Percentiles rank a stretch among this genome's conserved stretches.
Evolutionary conservation across 192 early-diverging fungal genomes (phyloP).

Genomic region (Thamnidium elegans): DNA sequence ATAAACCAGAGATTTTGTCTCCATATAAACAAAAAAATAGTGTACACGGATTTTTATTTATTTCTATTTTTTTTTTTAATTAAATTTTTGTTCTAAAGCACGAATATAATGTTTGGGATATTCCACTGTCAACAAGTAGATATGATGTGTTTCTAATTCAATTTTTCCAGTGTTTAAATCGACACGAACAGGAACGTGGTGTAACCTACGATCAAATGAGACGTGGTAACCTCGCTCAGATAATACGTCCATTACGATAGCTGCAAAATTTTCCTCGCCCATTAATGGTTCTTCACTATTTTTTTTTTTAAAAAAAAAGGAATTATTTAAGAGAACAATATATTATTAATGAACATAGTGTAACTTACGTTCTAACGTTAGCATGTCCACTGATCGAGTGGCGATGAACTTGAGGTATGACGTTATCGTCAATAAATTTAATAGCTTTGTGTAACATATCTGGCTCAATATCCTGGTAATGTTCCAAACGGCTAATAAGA

Average conservation of each 20-base stretch:
- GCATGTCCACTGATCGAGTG: slow-evolving; percentile 58
- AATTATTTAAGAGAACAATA: neutral
- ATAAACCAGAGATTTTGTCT: too few relatives aligned
- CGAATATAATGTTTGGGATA: slow-evolving; percentile 61
- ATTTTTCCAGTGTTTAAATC: slow-evolving; percentile 50
- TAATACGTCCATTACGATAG: slow-evolving; percentile 55
- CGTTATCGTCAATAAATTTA: slow-evolving; percentile 44
- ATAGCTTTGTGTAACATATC: slow-evolving; percentile 44
- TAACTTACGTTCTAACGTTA: slow-evolving; percentile 50
- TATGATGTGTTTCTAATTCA: slow-evolving; percentile 44
- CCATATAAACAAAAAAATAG: too few relatives aligned
- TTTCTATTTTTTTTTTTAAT: slow-evolving; percentile 16
- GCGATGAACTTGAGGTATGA: slow-evolving; percentile 46
- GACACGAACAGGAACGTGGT: slow-evolving; percentile 46
- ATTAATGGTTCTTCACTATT: slow-evolving; percentile 43
- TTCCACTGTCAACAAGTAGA: slow-evolving; percentile 49
- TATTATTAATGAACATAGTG: neutral
- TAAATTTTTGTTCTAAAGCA: slow-evolving; percentile 57
- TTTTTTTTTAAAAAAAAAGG: neutral
- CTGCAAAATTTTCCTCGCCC: slow-evolving; percentile 44
- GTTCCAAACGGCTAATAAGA: slow-evolving; percentile 52
- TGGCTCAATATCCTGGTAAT: slow-evolving; percentile 52
- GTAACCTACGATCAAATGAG: slow-evolving; percentile 48
- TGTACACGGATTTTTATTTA: neutral
- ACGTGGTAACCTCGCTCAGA: slow-evolving; percentile 58